These are phyloP conservation scores for Saccharomycopsis fodiens DNA, from an alignment of 805 yeast species.

Conservation along the genomic window DNA sequence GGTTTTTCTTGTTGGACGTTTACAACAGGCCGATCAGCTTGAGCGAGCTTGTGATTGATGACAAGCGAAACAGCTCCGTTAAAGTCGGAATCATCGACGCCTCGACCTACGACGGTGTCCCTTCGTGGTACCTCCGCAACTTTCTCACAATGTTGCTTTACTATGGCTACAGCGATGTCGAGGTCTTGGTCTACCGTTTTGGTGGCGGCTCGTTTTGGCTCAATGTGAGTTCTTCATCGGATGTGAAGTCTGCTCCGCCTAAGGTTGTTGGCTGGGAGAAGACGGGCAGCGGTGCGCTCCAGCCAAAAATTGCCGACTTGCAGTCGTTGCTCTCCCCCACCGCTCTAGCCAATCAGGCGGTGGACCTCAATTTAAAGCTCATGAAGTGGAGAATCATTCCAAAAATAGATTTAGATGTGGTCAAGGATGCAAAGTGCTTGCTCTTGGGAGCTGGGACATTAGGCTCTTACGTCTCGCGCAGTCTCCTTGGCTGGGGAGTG, in stretches of 20 bases:
- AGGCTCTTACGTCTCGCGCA: conserved; percentile 86
- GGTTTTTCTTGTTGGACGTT: conserved; percentile 26
- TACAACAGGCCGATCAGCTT: conserved; percentile 19
- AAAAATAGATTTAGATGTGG: conserved; percentile 56
- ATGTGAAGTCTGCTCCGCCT: conserved; percentile 25
- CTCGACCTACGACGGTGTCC: conserved; percentile 28
- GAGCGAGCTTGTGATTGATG: conserved; percentile 21
- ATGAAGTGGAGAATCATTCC: conserved; percentile 98
- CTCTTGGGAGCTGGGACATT: conserved; percentile 95
- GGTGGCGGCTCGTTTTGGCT: conserved; percentile 28
- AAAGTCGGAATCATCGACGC: conserved; percentile 35
- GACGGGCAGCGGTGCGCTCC: conserved; percentile 59
- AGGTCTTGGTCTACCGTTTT: conserved; percentile 34
- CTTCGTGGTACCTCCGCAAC: conserved; percentile 53
- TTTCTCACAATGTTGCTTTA: conserved; percentile 38
- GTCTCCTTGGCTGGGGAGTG: conserved; percentile 92
- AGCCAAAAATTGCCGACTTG: conserved; percentile 78
- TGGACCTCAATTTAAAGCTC: conserved; percentile 78
- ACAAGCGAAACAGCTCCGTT: conserved; percentile 17
- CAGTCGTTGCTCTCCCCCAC: conserved; percentile 75
- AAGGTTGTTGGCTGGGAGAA: conserved; percentile 87
- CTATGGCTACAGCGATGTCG: conserved; percentile 31
- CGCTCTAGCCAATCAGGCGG: conserved; percentile 83
- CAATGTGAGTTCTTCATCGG: conserved; percentile 18
- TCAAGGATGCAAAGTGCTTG: conserved; percentile 56